phyloP scores from a whole-genome alignment of 2,329 filamentous ascomycete species.

The Claviceps citrina region DNA sequence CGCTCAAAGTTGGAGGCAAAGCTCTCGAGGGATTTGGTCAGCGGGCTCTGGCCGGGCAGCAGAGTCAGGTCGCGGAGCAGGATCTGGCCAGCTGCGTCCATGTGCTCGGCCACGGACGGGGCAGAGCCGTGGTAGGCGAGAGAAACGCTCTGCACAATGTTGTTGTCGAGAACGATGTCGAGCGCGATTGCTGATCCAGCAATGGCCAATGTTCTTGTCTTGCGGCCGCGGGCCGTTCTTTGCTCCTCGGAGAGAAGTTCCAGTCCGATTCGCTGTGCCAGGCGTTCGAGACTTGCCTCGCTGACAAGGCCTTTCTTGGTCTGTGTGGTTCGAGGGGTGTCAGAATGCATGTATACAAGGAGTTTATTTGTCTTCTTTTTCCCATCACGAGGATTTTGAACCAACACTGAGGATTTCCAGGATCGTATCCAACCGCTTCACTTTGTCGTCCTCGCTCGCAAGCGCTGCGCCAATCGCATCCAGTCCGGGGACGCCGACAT shows the following conservation, averaged over 20 bases:
- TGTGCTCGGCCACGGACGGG: conserved; percentile 42
- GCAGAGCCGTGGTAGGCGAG: conserved; percentile 47
- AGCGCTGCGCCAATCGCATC: conserved; percentile 23
- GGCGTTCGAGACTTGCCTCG: conserved; percentile 56
- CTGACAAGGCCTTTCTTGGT: conserved; percentile 49
- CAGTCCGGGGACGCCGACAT: conserved; percentile 33
- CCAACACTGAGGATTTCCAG: conserved; percentile 34
- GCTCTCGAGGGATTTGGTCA: conserved; percentile 54
- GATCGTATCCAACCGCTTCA: conserved; percentile 38
- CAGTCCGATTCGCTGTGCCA: conserved; percentile 52
- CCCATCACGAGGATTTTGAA: no score
- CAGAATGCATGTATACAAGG: no score
- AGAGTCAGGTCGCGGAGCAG: conserved; percentile 50
- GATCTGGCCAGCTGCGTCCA: conserved; percentile 47
- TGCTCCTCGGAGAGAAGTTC: conserved; percentile 45
- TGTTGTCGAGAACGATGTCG: conserved; percentile 45
- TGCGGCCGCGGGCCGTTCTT: conserved; percentile 30
- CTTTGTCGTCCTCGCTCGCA: conserved; percentile 37
- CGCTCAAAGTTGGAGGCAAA: conserved; percentile 60
- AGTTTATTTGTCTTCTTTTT: no score
- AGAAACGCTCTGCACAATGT: conserved; percentile 46
- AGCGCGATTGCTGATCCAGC: conserved; percentile 45
- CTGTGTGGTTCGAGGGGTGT: conserved; percentile 11
- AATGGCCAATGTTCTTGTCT: conserved; percentile 41
- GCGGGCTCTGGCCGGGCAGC: conserved; percentile 40